Conservation (phyloP, 805 yeast genomes). For the Pichia scutulata region DNA sequence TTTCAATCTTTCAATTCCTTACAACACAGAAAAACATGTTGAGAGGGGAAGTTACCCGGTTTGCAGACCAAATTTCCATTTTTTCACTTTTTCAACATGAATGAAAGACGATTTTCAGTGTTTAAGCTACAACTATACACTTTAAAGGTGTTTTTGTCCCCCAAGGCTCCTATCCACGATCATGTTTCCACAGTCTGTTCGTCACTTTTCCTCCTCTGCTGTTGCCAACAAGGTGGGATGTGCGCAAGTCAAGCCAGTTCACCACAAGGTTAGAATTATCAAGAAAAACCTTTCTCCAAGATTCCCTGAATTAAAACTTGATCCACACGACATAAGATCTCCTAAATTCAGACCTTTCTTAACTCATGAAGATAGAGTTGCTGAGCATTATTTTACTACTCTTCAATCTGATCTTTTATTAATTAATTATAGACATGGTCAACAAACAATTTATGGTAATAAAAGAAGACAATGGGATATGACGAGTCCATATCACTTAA, state of each 20-base stretch:
- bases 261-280: slow-evolving; percentile 72
- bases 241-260: slow-evolving; percentile 84
- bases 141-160: not conserved
- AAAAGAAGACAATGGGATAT: slow-evolving; percentile 83
- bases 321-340: slow-evolving; percentile 70
- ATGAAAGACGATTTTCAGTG: not conserved
- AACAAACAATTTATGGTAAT: slow-evolving; percentile 47
- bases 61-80: not conserved
- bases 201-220: slow-evolving; percentile 28
- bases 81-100: not conserved
- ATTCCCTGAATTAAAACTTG: slow-evolving; percentile 57
- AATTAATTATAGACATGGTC: slow-evolving; percentile 66
- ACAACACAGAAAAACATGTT: not conserved
- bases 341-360: slow-evolving; percentile 69
- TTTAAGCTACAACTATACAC: not conserved
- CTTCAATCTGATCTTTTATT: slow-evolving; percentile 71
- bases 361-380: slow-evolving; percentile 72
- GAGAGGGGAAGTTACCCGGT: not conserved
- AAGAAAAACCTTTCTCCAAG: slow-evolving; percentile 71
- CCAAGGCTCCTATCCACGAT: not conserved
- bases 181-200: slow-evolving; percentile 11
- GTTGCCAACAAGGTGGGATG: slow-evolving; percentile 43
- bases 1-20: too few species aligned
- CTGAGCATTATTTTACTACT: slow-evolving; percentile 68
- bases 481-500: slow-evolving; percentile 78